A percentile compares a stretch with the other conserved stretches of the same genome.
Evolutionary conservation across 805 yeast genomes (phyloP).

Genomic region (Saccharomyces eubayanus): DNA sequence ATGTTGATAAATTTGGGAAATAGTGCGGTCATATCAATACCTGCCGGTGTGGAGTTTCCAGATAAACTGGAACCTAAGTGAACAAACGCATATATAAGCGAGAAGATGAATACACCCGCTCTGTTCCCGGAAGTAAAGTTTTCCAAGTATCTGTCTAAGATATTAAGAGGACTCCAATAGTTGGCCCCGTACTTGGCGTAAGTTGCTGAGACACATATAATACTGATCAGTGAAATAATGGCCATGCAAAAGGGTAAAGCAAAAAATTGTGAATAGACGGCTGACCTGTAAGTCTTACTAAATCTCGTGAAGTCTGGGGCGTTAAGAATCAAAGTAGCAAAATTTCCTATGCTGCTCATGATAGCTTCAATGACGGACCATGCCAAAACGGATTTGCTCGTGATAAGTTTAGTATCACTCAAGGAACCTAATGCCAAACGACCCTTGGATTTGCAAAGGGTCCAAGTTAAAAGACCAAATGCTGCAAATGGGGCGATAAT

Average conservation of each 20-base stretch:
- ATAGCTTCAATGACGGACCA: conserved; percentile 78
- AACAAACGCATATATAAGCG: conserved; percentile 63
- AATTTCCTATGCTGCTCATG: conserved; percentile 77
- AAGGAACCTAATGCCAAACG: conserved; percentile 29
- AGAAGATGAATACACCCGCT: conserved; percentile 71
- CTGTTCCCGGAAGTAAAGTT: conserved; percentile 47
- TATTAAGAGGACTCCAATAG: conserved; percentile 80
- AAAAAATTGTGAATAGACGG: conserved; percentile 49
- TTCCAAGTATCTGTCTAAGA: conserved; percentile 55
- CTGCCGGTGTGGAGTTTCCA: conserved; percentile 63
- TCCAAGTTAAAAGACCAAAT: conserved; percentile 76
- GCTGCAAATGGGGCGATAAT: conserved; percentile 77
- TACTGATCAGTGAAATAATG: conserved; percentile 75
- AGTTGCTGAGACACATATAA: conserved; percentile 75
- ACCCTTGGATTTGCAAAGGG: conserved; percentile 71
- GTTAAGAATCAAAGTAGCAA: conserved; percentile 80
- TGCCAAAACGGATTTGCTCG: conserved; percentile 48
- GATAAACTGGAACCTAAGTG: conserved; percentile 74
- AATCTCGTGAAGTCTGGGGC: conserved; percentile 87
- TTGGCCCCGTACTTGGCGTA: conserved; percentile 56
- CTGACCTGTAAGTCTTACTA: conserved; percentile 47
- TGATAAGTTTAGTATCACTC: conserved; percentile 6
- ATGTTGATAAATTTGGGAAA: conserved; percentile 59
- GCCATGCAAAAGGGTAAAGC: conserved; percentile 74
- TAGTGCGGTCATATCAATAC: conserved; percentile 63